phyloP scores from a whole-genome alignment of 169 alveolate genomes.

The Plasmodium berghei region DNA sequence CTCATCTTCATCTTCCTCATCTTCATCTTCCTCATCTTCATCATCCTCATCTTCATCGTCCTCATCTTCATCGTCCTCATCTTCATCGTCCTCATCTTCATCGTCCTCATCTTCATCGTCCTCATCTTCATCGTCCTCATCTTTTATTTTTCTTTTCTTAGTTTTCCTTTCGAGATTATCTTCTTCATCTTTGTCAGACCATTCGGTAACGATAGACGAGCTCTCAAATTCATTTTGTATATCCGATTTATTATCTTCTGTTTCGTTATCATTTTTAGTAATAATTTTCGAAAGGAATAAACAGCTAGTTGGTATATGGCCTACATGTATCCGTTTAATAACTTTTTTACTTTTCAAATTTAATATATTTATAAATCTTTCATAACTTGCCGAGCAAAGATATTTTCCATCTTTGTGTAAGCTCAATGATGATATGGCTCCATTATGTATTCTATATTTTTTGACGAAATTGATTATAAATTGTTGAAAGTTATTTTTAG shows the following conservation, averaged over 20 bases:
- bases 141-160: constrained; percentile 1
- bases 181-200: constrained; percentile 13
- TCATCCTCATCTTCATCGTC: neutral
- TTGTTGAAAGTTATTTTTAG: constrained; percentile 44
- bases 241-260: neutral
- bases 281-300: constrained; percentile 31
- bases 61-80: neutral
- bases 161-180: neutral
- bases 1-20: constrained; percentile 16
- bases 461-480: constrained; percentile 18
- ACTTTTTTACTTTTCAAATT: constrained; percentile 25
- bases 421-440: constrained; percentile 72
- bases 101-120: constrained; percentile 29
- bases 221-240: neutral
- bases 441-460: constrained; percentile 68
- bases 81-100: neutral
- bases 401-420: constrained; percentile 79
- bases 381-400: constrained; percentile 76
- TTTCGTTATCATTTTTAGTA: constrained; percentile 4
- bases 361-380: constrained; percentile 74
- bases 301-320: constrained; percentile 48
- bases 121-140: constrained; percentile 8
- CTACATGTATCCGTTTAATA: constrained; percentile 49
- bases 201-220: neutral
- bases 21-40: neutral